phyloP scores from a whole-genome alignment of 306 rosid genomes.

The Acacia confusa region DNA sequence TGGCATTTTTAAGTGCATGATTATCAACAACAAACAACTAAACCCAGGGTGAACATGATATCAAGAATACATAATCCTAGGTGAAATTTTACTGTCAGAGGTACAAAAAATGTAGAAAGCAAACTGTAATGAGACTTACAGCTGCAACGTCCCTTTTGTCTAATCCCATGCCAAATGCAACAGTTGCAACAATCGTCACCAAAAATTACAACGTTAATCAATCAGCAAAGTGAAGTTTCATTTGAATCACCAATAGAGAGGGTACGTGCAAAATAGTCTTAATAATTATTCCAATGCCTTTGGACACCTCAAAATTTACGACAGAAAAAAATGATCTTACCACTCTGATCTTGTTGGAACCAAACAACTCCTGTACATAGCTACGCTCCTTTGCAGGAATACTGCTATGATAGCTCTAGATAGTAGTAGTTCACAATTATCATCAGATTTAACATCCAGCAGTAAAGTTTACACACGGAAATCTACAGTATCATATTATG shows the following conservation, averaged over 20 bases:
- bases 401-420: slow-evolving; percentile 83
- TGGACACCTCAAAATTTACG: slow-evolving; percentile 25
- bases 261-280: slow-evolving; percentile 10
- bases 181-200: slow-evolving; percentile 91
- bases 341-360: slow-evolving; percentile 85
- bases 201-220: slow-evolving; percentile 34
- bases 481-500: neutral
- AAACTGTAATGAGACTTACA: slow-evolving; percentile 55
- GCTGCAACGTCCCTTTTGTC: slow-evolving; percentile 94
- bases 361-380: slow-evolving; percentile 76
- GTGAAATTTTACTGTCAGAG: slow-evolving; percentile 24
- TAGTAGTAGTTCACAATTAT: slow-evolving; percentile 30
- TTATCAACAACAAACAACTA: slow-evolving; percentile 10
- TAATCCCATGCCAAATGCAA: slow-evolving; percentile 99
- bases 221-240: slow-evolving; percentile 21
- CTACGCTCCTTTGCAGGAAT: slow-evolving; percentile 80
- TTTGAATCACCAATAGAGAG: slow-evolving; percentile 24
- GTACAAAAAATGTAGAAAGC: slow-evolving; percentile 34
- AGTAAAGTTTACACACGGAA: slow-evolving; percentile 22
- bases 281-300: slow-evolving; percentile 17
- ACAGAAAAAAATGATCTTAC: slow-evolving; percentile 50
- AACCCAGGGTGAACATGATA: slow-evolving; percentile 28
- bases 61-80: slow-evolving; percentile 19
- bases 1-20: slow-evolving; percentile 14
- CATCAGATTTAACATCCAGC: slow-evolving; percentile 38